Base-by-base conservation (phyloP, 2,329 filamentous ascomycete species). In the Fusarium temperatum region DNA sequence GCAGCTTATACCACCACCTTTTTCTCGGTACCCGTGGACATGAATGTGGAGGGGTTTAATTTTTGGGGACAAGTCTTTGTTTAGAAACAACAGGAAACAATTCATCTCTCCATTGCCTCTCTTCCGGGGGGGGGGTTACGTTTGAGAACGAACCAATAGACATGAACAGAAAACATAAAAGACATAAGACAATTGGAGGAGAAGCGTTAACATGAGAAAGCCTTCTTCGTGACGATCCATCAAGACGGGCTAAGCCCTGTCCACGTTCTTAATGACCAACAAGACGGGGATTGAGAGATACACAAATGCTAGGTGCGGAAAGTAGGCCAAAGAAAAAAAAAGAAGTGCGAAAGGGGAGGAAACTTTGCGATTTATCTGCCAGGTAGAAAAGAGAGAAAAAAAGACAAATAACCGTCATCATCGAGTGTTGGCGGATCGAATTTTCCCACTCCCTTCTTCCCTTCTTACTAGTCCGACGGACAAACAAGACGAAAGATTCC, bases 401-500 rank as follows among this genome's bases (percentile, higher is more conserved):
- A 54, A 39, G 51, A 67, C 65, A 72, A 70, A 65, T 62, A 73
- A 54, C 76, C 76, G 76, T 77, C 75, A 78, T 66, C 70, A 67
- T 44, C 17, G 42, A 63, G 71, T 60, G 66, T 54, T 72, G 73
- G 59, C 73, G 56, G 74, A 36, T 73, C 67, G 62, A 63, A 69
- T 68, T 59, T 30, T 17, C 24, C 53, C 9, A 22, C 36, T 54
- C 35, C 51, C 24, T 54, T 54, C 30, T 48, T 48, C 39, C n/a
- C 20, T 58, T 53, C 53, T 75, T 57, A 71, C 74, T 68, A 72
- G 71, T 77, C 75, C 68, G 73, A 74, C 70, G 67, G 75, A 78
- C 72, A 72, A 78, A 78, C 73, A 75, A 81, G 75, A 73, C 75
- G 77, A 67, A 79, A 77, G 75, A 76, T 72, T 78, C 80, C 80